Evolutionary conservation across 2,329 filamentous ascomycete species (phyloP).

Genomic region (Ophiocordyceps camponoti-leonardi): DNA sequence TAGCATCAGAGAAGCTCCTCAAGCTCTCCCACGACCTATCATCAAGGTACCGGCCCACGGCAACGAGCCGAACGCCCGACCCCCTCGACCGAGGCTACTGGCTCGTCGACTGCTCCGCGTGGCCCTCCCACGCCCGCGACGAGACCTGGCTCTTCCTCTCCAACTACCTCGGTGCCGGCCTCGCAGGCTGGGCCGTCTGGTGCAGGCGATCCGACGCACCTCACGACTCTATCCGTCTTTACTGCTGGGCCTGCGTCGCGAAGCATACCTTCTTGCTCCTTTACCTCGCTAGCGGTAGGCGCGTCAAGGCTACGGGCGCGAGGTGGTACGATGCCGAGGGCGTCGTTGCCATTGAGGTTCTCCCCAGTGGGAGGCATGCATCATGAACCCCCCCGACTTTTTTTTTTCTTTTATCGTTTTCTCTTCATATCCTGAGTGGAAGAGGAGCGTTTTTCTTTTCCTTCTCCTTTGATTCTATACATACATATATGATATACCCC

Average conservation of each 20-base stretch:
- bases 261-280: slow-evolving; percentile 60
- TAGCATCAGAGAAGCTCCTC: slow-evolving; percentile 41
- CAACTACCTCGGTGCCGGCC: slow-evolving; percentile 39
- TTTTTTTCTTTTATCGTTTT: not conserved
- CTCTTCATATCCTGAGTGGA: too few species aligned
- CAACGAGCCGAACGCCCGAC: slow-evolving; percentile 15
- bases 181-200: slow-evolving; percentile 51
- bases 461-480: too few species aligned
- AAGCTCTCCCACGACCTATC: slow-evolving; percentile 29
- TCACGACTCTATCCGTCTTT: slow-evolving; percentile 39
- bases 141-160: slow-evolving; percentile 45
- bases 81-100: slow-evolving; percentile 64
- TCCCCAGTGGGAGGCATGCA: slow-evolving; percentile 8
- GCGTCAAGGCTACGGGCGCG: slow-evolving; percentile 37
- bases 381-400: too few species aligned
- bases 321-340: slow-evolving; percentile 52
- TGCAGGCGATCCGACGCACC: slow-evolving; percentile 25
- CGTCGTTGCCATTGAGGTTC: slow-evolving; percentile 26
- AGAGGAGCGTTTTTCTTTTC: too few species aligned
- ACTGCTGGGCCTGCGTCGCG: slow-evolving; percentile 61
- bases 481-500: too few species aligned
- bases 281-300: slow-evolving; percentile 52
- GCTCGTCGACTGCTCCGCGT: slow-evolving; percentile 41
- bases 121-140: slow-evolving; percentile 29
- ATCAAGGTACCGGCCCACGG: slow-evolving; percentile 33